Base-by-base conservation (phyloP, 768 basidiomycete species). In the Strobilomyces echinocephalus region DNA sequence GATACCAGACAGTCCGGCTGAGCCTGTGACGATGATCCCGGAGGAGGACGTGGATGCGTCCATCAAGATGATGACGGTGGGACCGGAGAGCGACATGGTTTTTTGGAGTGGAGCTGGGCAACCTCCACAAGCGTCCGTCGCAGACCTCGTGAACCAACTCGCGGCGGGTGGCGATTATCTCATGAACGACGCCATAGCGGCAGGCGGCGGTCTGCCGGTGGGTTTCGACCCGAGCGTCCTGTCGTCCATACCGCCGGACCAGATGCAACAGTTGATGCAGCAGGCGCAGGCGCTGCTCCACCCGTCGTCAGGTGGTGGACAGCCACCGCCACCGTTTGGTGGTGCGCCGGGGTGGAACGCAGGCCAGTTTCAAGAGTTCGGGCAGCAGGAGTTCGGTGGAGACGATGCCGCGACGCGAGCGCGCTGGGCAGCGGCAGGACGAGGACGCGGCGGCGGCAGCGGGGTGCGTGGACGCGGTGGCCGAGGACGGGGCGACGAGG, bases 1-100 rank as follows among this genome's bases (percentile, higher is more conserved):
- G 57, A 86, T 91, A 60, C 91, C 91, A 41, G 88, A 91, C 46
- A 80, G 84, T 54, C 87, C 91, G 18, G 79, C 80, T 36, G 91
- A 91, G 70, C 83, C 86, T 26, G 66, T 79, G 18, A 68, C 71
- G 55, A 73, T 77, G 58, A 76, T 86, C 55, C 64, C 78, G 44
- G 88, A 88, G 59, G 88, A 87, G 59, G 84, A 89, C 60, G 75
- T 82, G 52, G 87, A 89, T 69, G 75, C 68, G 61, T 76, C 79
- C 49, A 77, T 80, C 60, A 77, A 76, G 63, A 65, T 72, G 45
- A 91, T 92, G 88, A 79, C 82, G 28, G 75, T 81, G 33, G 88
- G 89, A 21, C 74, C 80, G 20, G 86, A 88, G 49, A 77, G 82
- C 53, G 85, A 89, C 57, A 69, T 75, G 30, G 62, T 85, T 46